Conservation (phyloP, 1,284 basidiomycete genomes). For the Naganishia sp. region DNA sequence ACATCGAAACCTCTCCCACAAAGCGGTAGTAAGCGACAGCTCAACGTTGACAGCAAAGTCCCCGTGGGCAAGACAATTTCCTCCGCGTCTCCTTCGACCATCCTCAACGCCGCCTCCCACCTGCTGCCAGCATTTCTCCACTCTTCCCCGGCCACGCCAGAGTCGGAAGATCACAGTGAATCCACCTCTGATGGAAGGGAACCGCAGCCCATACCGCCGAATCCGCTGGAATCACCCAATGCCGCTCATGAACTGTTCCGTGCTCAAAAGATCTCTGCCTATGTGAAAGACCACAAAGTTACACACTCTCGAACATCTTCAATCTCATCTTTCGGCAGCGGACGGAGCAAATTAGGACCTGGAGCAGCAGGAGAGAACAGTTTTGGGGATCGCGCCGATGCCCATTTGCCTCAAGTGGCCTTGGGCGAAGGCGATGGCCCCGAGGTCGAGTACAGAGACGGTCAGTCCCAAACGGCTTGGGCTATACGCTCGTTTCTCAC, state of each 20-base stretch:
- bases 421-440: constrained; percentile 61
- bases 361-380: constrained; percentile 2
- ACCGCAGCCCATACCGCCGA: constrained; percentile 37
- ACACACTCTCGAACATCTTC: constrained; percentile 4
- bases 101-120: constrained; percentile 38
- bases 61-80: constrained; percentile 17
- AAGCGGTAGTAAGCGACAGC: not conserved
- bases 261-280: constrained; percentile 20
- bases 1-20: not conserved
- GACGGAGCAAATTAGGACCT: constrained; percentile 19
- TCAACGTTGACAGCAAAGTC: constrained; percentile 15
- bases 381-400: constrained; percentile 56
- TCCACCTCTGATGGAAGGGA: constrained; percentile 19
- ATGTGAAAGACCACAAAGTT: constrained; percentile 12
- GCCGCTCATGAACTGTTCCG: constrained; percentile 10
- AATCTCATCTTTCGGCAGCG: constrained; percentile 1
- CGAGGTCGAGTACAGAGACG: constrained; percentile 67
- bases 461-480: constrained; percentile 4
- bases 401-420: constrained; percentile 58
- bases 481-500: not conserved
- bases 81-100: constrained; percentile 35
- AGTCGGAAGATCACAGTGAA: not conserved
- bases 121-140: constrained; percentile 37
- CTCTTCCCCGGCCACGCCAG: constrained; percentile 8
- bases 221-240: constrained; percentile 40